Evolutionary conservation across 306 rosid genomes (phyloP).

Genomic region (Ceratonia siliqua): DNA sequence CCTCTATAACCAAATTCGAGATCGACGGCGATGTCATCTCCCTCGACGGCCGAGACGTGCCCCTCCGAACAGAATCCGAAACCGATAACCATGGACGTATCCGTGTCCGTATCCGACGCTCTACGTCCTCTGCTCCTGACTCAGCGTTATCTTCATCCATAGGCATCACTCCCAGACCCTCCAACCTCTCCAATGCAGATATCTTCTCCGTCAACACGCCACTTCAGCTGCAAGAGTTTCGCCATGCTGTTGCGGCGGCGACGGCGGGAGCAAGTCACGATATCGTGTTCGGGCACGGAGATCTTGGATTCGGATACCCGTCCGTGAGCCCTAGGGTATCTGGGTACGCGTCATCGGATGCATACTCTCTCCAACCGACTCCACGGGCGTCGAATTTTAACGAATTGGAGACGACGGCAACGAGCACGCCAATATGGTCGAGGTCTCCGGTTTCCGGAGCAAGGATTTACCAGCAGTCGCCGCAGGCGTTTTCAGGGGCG

Average conservation of each 20-base stretch:
- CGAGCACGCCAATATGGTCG: conserved; percentile 30
- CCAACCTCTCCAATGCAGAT: conserved; percentile 79
- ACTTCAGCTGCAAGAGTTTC: conserved; percentile 7
- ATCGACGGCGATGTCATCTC: conserved; percentile 84
- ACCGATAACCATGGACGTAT: conserved; percentile 64
- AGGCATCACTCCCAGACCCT: conserved; percentile 62
- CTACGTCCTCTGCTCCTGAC: conserved; percentile 48
- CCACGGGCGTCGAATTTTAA: conserved; percentile 68
- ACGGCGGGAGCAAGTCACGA: conserved; percentile 34
- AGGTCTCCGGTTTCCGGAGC: conserved; percentile 31
- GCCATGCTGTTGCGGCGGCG: background rate
- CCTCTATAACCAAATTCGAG: conserved; percentile 70
- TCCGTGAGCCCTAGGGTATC: conserved; percentile 27
- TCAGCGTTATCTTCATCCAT: conserved; percentile 26
- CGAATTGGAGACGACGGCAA: conserved; percentile 33
- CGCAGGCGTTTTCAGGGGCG: background rate
- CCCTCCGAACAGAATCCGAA: conserved; percentile 66
- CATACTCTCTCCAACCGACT: conserved; percentile 60
- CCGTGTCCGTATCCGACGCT: conserved; percentile 42
- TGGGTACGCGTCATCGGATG: conserved; percentile 41
- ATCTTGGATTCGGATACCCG: background rate
- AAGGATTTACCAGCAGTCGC: background rate
- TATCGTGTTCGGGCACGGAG: background rate
- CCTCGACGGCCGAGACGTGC: conserved; percentile 58
- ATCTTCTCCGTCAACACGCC: conserved; percentile 65